Percentiles rank a stretch among this genome's conserved stretches.
These are phyloP conservation scores for Neolentinus lepideus DNA, from an alignment of 1,284 basidiomycete genomes.

Conservation along the genomic window DNA sequence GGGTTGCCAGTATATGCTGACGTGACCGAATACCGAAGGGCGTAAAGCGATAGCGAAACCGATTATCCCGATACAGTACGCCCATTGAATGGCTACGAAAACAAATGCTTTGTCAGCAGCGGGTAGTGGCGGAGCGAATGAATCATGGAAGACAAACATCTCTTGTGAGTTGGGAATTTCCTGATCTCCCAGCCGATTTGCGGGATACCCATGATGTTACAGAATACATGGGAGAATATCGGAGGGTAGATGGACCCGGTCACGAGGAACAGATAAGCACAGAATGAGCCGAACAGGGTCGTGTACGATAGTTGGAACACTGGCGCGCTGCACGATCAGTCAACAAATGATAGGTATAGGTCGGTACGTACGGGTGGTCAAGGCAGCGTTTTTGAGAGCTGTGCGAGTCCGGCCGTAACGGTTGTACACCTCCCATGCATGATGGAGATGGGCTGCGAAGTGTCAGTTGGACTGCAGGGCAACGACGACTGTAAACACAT, in stretches of 20 bases:
- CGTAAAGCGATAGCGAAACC: background rate
- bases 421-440: constrained; percentile 81
- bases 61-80: background rate
- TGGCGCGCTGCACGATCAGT: constrained; percentile 23
- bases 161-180: constrained; percentile 13
- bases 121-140: background rate
- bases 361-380: constrained; percentile 49
- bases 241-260: constrained; percentile 62
- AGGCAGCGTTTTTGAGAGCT: constrained; percentile 57
- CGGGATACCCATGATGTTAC: constrained; percentile 94
- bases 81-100: background rate
- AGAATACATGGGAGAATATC: constrained; percentile 79
- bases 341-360: background rate
- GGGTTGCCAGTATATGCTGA: background rate
- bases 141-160: background rate
- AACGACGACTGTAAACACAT: constrained; percentile 15
- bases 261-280: constrained; percentile 79
- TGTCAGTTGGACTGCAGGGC: background rate
- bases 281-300: constrained; percentile 87
- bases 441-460: constrained; percentile 80
- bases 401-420: constrained; percentile 53
- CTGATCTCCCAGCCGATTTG: constrained; percentile 30
- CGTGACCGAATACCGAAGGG: background rate
- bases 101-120: background rate
- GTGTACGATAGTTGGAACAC: constrained; percentile 89